These are phyloP conservation scores for Aureobasidium pullulans DNA, from an alignment of 2,329 filamentous ascomycete species.

Conservation along the genomic window DNA sequence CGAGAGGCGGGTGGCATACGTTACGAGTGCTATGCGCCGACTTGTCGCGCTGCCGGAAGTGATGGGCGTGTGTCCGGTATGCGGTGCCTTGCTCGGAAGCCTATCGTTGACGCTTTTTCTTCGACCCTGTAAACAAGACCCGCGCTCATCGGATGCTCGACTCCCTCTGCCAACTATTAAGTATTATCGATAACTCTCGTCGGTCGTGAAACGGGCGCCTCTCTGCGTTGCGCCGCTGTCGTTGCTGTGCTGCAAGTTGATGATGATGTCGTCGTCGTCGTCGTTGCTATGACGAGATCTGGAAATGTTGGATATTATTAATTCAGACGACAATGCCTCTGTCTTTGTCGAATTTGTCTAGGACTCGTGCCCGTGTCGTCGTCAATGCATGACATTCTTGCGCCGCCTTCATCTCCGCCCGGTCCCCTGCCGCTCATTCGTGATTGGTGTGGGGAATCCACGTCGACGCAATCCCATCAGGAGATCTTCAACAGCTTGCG, in stretches of 20 bases:
- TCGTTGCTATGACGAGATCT: not conserved
- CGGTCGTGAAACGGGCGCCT: not conserved
- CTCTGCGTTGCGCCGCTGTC: not conserved
- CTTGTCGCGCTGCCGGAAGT: not conserved
- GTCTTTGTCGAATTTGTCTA: not conserved
- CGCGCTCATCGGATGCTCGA: not conserved
- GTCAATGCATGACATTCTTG: constrained; percentile 4
- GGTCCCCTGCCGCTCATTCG: not conserved
- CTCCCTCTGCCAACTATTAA: not conserved
- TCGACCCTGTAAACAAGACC: not conserved
- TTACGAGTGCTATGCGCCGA: not conserved
- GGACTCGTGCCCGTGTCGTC: not conserved
- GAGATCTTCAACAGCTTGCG: not conserved
- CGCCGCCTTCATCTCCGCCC: constrained; percentile 6
- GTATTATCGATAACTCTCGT: not conserved
- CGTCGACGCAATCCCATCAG: not conserved
- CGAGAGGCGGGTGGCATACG: constrained; percentile 27
- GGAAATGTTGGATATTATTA: not conserved
- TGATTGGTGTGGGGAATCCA: constrained; percentile 4
- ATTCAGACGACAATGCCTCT: no score
- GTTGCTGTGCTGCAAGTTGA: not conserved
- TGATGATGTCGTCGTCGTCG: not conserved
- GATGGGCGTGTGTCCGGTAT: not conserved
- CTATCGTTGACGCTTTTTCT: not conserved
- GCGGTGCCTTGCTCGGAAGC: not conserved